Evolutionary conservation across 371 early-diverging fungal genomes (phyloP).

Genomic region (Actinomucor elegans): DNA sequence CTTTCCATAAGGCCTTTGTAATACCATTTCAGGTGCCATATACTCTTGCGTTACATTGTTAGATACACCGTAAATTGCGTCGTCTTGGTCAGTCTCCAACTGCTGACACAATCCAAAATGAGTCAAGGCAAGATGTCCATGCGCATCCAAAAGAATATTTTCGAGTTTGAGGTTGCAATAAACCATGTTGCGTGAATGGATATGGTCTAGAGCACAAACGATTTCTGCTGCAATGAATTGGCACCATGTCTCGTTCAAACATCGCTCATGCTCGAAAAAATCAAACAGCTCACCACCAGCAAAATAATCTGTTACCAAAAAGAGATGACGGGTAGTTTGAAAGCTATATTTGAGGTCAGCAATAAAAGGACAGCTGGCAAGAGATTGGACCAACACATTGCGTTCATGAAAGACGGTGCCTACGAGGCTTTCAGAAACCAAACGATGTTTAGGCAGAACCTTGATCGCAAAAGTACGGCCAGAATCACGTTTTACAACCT

Average conservation of each 20-base stretch:
- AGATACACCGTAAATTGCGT: slow-evolving; percentile 87
- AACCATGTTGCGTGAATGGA: slow-evolving; percentile 66
- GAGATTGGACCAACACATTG: slow-evolving; percentile 70
- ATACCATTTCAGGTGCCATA: slow-evolving; percentile 96
- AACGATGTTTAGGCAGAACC: slow-evolving; percentile 85
- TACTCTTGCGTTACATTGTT: slow-evolving; percentile 98
- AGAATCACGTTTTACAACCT: slow-evolving; percentile 42
- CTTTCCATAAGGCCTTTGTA: slow-evolving; percentile 92
- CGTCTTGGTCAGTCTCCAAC: slow-evolving; percentile 70
- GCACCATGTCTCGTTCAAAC: slow-evolving; percentile 63
- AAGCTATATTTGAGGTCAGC: slow-evolving; percentile 90
- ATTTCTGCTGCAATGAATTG: slow-evolving; percentile 76
- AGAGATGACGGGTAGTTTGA: slow-evolving; percentile 85
- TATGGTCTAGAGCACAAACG: slow-evolving; percentile 67
- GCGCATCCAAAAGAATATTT: slow-evolving; percentile 81
- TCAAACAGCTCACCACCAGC: slow-evolving; percentile 94
- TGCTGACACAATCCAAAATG: slow-evolving; percentile 98
- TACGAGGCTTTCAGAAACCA: slow-evolving; percentile 91
- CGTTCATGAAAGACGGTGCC: slow-evolving; percentile 87
- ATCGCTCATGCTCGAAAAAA: slow-evolving; percentile 61
- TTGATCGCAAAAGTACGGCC: slow-evolving; percentile 83
- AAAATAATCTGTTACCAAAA: slow-evolving; percentile 94
- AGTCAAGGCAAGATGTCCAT: slow-evolving; percentile 96
- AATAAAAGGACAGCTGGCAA: slow-evolving; percentile 87
- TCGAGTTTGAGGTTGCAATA: slow-evolving; percentile 86